Evolutionary conservation across 2,329 filamentous ascomycete species (phyloP).

Genomic region (Cladosporium sp.): DNA sequence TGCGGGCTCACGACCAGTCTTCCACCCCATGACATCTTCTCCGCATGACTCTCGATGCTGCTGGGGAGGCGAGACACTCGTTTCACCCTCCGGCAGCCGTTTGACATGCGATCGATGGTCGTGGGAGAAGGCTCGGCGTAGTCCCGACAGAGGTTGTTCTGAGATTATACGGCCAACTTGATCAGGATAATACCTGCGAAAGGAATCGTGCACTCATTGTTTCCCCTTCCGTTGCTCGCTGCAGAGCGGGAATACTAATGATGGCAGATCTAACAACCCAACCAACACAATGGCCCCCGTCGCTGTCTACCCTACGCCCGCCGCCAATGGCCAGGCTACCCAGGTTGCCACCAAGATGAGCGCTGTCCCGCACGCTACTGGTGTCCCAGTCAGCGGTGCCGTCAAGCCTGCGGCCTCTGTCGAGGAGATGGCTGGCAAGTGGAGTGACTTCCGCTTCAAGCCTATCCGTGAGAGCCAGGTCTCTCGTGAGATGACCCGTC

Average conservation of each 20-base stretch:
- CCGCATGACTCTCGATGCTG: constrained; percentile 2
- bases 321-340: constrained; percentile 34
- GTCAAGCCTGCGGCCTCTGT: constrained; percentile 50
- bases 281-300: constrained; percentile 71
- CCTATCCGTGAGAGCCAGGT: constrained; percentile 91
- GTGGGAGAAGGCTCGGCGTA: constrained; percentile 20
- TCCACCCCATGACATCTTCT: constrained; percentile 7
- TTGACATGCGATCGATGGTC: constrained; percentile 1
- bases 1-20: constrained; percentile 5
- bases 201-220: constrained; percentile 74
- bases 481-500: constrained; percentile 83
- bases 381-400: constrained; percentile 34
- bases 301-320: constrained; percentile 54
- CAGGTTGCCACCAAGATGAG: constrained; percentile 48
- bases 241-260: constrained; percentile 32
- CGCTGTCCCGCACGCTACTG: constrained; percentile 34
- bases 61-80: constrained; percentile 4
- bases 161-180: constrained; percentile 97
- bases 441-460: constrained; percentile 77
- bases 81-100: constrained; percentile 5
- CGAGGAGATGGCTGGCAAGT: constrained; percentile 67
- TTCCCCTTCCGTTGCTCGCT: constrained; percentile 36
- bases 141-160: constrained; percentile 42
- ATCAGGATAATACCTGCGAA: constrained; percentile 99
- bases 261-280: constrained; percentile 35